Evolutionary conservation across 441 rosid genomes (phyloP).

Genomic region (Arabidopsis hybrid): DNA sequence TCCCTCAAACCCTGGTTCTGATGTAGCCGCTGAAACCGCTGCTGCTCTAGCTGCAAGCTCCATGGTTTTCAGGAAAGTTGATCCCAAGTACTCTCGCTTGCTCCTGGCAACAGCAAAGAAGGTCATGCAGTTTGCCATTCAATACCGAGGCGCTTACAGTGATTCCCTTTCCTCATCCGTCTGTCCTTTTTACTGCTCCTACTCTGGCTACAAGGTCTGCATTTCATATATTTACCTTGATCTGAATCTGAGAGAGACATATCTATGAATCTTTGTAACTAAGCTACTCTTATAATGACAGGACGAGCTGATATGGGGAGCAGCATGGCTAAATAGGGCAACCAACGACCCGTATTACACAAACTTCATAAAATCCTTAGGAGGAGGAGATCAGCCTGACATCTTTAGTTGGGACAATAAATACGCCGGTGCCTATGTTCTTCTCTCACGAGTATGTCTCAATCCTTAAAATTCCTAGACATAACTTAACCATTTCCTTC

Average conservation of each 20-base stretch:
- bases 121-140: slow-evolving; percentile 80
- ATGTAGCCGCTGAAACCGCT: slow-evolving; percentile 72
- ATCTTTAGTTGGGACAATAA: slow-evolving; percentile 81
- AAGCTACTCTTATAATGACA: slow-evolving; percentile 21
- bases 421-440: slow-evolving; percentile 71
- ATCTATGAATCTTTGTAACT: neutral
- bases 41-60: slow-evolving; percentile 75
- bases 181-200: slow-evolving; percentile 93
- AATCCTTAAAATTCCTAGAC: neutral
- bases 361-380: slow-evolving; percentile 62
- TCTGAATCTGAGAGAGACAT: neutral
- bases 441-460: slow-evolving; percentile 57
- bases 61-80: slow-evolving; percentile 61
- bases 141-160: slow-evolving; percentile 80
- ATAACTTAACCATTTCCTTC: neutral
- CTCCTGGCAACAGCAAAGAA: slow-evolving; percentile 64
- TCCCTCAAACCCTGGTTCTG: slow-evolving; percentile 69
- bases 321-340: slow-evolving; percentile 72
- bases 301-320: slow-evolving; percentile 81
- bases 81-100: slow-evolving; percentile 55
- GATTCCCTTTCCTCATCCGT: slow-evolving; percentile 75
- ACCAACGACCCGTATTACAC: slow-evolving; percentile 58
- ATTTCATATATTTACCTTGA: neutral
- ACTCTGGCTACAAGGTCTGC: slow-evolving; percentile 92
- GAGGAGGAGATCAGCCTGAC: slow-evolving; percentile 64